Base-by-base conservation (phyloP, 306 rosid genomes). In the Cucurbita moschata region DNA sequence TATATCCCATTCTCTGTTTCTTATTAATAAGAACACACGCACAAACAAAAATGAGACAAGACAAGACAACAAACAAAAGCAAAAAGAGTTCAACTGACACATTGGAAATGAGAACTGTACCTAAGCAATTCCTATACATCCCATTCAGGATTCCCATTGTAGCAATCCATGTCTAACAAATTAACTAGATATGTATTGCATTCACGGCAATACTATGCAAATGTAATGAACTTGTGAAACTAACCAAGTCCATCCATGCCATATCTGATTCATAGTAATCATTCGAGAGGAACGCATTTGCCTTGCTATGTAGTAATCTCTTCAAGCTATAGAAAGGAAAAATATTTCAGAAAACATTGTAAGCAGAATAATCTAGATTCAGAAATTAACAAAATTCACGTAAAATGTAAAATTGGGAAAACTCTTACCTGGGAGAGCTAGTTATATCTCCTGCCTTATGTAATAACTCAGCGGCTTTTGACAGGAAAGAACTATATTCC, bases 181-280 rank as follows among this genome's bases (percentile, higher is more conserved):
- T 46, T 67, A 23, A 67, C 40, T 44, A 46, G n/a, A 26, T 49
- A 46, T 67, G 46, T 46, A 10, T 11, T 44, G 21, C 30, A 67
- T 46, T 21, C 39, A 21, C 12, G 1, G 40, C 72, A 47, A 47
- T 4, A 69, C 4, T 50, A 7, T 69, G 44, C 23, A 49, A 50
- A 43, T 57, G 18, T 49, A 61, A 51, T 10, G 3, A n/a, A 77
- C 53, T 56, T 8, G 19, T 59, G 40, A 14, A 42, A 90, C 97
- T 75, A 77, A 94, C 98, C 98, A 94, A 86, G 79, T 85, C 86
- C 90, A 90, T 87, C 98, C 98, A 94, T 23, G 96, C 95, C 71
- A 94, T 75, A 79, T 94, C 97, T 4, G 98, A 94, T 64, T 85
- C 87, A 79, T 94, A 90, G 81, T 94, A 90, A 63, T 94, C 92